Conservation (phyloP, 2,329 filamentous ascomycete genomes). For the Trichoderma hamatum region DNA sequence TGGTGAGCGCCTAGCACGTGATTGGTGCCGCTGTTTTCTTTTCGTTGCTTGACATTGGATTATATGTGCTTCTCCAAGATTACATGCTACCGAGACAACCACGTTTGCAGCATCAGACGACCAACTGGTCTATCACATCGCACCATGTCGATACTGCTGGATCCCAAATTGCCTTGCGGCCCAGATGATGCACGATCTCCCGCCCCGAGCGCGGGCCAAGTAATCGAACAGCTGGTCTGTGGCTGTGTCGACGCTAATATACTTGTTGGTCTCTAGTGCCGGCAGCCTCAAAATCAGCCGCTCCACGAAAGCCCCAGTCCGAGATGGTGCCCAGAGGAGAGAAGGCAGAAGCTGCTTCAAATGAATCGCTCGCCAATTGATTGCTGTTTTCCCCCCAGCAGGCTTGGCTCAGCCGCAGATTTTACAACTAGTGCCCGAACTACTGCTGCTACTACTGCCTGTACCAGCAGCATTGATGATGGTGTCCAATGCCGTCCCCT, state of each 20-base stretch:
- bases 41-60: not conserved
- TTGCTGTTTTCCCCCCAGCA: not conserved
- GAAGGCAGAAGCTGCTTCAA: not conserved
- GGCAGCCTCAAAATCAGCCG: not conserved
- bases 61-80: not conserved
- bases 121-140: not conserved
- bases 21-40: not conserved
- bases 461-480: not conserved
- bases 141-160: not conserved
- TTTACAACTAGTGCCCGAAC: not conserved
- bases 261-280: not conserved
- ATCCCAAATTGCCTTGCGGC: not conserved
- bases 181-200: not conserved
- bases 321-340: not conserved
- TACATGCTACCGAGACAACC: not conserved
- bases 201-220: not conserved
- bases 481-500: not conserved
- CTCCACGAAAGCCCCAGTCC: not conserved
- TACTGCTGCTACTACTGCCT: not conserved
- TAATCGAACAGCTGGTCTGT: not conserved
- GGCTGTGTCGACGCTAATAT: slow-evolving; percentile 11
- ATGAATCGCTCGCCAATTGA: not conserved
- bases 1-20: not conserved
- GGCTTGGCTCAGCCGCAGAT: not conserved
- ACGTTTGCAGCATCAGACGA: not conserved